phyloP scores from a whole-genome alignment of 345 rosid species.

The Pelargonium nanum region DNA sequence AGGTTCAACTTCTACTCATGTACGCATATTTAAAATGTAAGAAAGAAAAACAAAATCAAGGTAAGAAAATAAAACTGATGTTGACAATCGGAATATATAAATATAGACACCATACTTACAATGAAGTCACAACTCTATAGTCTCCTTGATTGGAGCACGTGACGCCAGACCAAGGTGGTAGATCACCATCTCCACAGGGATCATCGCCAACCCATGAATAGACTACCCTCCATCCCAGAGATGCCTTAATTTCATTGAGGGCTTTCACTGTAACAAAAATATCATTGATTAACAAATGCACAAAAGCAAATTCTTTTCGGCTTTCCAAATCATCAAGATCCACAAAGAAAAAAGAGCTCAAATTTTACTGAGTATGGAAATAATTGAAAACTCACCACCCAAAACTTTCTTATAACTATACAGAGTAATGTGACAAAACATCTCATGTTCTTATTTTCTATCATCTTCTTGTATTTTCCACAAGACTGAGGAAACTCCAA shows the following conservation, averaged over 20 bases:
- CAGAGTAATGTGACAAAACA: no score
- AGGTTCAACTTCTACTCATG: no score
- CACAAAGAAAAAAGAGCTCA: neutral
- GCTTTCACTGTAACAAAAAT: conserved; percentile 60
- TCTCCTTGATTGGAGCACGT: conserved; percentile 85
- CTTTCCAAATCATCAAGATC: neutral
- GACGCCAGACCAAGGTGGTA: conserved; percentile 93
- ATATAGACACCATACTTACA: conserved; percentile 37
- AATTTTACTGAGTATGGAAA: neutral
- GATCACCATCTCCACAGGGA: conserved; percentile 86
- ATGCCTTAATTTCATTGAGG: conserved; percentile 89
- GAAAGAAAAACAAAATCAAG: no score
- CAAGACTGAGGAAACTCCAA: neutral
- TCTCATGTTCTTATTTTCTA: no score
- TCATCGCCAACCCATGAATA: conserved; percentile 98
- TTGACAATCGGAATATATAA: no score
- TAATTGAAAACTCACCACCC: neutral
- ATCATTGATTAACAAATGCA: neutral
- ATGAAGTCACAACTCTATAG: conserved; percentile 76
- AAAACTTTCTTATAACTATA: no score
- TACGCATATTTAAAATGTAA: no score
- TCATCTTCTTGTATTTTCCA: neutral
- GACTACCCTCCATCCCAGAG: conserved; percentile 94
- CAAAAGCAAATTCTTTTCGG: neutral
- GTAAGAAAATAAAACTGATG: no score